Percentiles rank a stretch among this genome's conserved stretches.
phyloP scores from a whole-genome alignment of 2,329 filamentous ascomycete species.

The Cladosporium sp. region DNA sequence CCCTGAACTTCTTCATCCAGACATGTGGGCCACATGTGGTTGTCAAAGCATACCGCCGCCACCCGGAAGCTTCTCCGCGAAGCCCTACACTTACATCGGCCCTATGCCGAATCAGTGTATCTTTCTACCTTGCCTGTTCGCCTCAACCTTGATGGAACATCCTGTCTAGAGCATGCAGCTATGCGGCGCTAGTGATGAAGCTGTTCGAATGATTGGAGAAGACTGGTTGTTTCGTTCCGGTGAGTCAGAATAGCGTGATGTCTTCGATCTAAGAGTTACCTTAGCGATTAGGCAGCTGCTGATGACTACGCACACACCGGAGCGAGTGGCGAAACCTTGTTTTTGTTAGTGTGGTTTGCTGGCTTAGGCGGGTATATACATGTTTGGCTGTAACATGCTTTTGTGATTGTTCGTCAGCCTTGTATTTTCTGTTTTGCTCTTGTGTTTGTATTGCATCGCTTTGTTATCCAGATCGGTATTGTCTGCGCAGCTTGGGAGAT shows the following conservation, averaged over 20 bases:
- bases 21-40: neutral
- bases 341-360: neutral
- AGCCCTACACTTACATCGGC: neutral
- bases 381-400: neutral
- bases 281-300: neutral
- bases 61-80: slow-evolving; percentile 7
- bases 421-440: neutral
- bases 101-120: slow-evolving; percentile 1
- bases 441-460: neutral
- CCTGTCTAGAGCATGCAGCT: neutral
- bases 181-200: neutral
- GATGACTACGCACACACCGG: neutral
- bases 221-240: neutral
- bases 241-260: neutral
- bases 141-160: neutral
- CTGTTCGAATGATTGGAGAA: neutral
- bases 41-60: slow-evolving; percentile 8
- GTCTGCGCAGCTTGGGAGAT: neutral
- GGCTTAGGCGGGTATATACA: neutral
- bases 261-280: neutral
- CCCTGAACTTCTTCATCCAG: neutral
- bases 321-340: neutral
- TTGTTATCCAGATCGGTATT: neutral
- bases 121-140: neutral
- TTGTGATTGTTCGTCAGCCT: neutral